Percentiles rank a stretch among this genome's conserved stretches.
Evolutionary conservation across 1,139 yeast genomes (phyloP).

Genomic region (Taphrina pruni): DNA sequence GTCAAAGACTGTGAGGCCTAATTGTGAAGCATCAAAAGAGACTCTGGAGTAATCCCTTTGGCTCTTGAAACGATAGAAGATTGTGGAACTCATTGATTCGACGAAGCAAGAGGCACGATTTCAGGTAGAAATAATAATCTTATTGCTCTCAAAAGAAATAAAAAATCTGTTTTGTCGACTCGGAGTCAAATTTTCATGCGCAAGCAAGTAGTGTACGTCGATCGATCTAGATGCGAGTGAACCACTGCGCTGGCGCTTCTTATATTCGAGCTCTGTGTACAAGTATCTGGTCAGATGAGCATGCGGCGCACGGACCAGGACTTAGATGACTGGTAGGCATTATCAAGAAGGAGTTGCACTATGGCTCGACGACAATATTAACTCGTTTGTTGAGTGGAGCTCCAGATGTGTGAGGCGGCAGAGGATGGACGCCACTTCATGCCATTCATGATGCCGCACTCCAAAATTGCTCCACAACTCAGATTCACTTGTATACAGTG

Average conservation of each 20-base stretch:
- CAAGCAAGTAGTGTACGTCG: background rate
- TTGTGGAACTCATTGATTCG: slow-evolving; percentile 78
- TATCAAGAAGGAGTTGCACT: no score
- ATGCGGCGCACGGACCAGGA: no score
- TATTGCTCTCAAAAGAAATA: slow-evolving; percentile 10
- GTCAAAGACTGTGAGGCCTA: slow-evolving; percentile 93
- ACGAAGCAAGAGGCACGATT: slow-evolving; percentile 3
- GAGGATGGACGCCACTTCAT: no score
- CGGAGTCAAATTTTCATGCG: background rate
- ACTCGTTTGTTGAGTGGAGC: no score
- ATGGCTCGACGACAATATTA: no score
- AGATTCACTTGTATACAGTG: no score
- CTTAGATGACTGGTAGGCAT: no score
- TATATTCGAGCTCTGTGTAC: background rate
- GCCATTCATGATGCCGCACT: no score
- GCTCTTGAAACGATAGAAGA: slow-evolving; percentile 84
- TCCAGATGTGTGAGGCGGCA: no score
- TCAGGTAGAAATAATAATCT: slow-evolving; percentile 11
- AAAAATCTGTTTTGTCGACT: slow-evolving; percentile 4
- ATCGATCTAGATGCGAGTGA: background rate
- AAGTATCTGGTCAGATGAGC: no score
- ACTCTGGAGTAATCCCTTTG: slow-evolving; percentile 81
- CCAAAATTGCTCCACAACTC: no score
- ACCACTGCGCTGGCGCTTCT: background rate
- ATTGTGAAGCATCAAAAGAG: slow-evolving; percentile 77